Evolutionary conservation across 495 filamentous ascomycete species (phyloP).

Genomic region (Penicillium fimorum): DNA sequence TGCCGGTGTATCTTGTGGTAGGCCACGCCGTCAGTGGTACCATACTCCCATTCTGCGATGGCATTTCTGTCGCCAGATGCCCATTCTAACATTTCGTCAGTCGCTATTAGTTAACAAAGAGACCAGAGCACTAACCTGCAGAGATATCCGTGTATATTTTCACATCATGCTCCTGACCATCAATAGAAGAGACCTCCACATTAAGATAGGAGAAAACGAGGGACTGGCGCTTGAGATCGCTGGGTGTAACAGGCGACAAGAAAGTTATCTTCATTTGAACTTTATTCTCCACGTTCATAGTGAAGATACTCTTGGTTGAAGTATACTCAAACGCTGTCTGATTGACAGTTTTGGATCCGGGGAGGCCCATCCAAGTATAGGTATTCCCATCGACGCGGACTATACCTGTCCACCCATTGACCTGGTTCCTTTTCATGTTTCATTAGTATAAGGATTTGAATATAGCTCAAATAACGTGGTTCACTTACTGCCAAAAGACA

Average conservation of each 20-base stretch:
- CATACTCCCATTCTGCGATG: conserved; percentile 55
- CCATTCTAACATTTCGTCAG: conserved; percentile 50
- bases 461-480: background rate
- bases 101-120: background rate
- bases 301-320: conserved; percentile 58
- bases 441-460: conserved; percentile 4
- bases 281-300: conserved; percentile 46
- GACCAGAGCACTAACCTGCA: conserved; percentile 43
- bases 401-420: conserved; percentile 55
- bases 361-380: conserved; percentile 59
- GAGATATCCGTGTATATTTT: conserved; percentile 61
- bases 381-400: conserved; percentile 54
- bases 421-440: conserved; percentile 37
- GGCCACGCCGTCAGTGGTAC: conserved; percentile 41
- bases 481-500: conserved; percentile 53
- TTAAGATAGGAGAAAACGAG: conserved; percentile 56
- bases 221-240: conserved; percentile 54
- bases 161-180: conserved; percentile 54
- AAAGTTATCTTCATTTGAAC: conserved; percentile 57
- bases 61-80: conserved; percentile 50
- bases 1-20: conserved; percentile 56
- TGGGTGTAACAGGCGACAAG: conserved; percentile 56
- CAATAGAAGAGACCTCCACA: conserved; percentile 51
- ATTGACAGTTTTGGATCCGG: conserved; percentile 39
- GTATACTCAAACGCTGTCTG: conserved; percentile 58